Percentiles rank a stretch among this genome's conserved stretches.
These are phyloP conservation scores for Botrytis tulipae DNA, from an alignment of 2,329 filamentous ascomycete genomes.

Conservation along the genomic window DNA sequence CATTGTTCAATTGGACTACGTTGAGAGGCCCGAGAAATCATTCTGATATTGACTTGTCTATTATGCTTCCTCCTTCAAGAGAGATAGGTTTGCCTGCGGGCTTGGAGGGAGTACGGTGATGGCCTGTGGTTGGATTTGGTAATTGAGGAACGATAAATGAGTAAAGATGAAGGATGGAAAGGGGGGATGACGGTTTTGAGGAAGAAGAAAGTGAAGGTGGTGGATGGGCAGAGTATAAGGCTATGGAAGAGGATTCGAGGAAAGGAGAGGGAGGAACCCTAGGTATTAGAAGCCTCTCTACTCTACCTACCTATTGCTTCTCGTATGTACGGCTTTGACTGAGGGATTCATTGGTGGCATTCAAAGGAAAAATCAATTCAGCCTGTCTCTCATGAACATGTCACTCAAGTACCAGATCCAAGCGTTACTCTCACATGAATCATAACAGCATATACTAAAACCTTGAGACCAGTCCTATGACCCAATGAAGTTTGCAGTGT, in stretches of 20 bases:
- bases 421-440: neutral
- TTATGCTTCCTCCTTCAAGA: neutral
- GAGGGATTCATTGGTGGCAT: neutral
- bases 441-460: neutral
- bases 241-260: neutral
- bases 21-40: neutral
- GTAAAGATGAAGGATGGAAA: neutral
- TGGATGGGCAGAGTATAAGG: neutral
- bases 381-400: neutral
- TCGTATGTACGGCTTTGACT: neutral
- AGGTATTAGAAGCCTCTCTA: neutral
- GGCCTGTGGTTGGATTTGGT: neutral
- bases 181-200: neutral
- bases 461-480: neutral
- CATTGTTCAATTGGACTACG: neutral
- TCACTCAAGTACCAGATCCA: neutral
- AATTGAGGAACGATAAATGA: too few species aligned
- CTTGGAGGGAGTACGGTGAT: neutral
- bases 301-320: neutral
- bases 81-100: neutral
- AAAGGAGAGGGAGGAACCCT: neutral
- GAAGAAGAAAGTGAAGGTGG: neutral
- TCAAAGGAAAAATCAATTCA: neutral
- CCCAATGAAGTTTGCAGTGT: neutral
- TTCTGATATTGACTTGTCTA: neutral